Percentiles rank a stretch among this genome's conserved stretches.
Conservation (phyloP, 2,329 filamentous ascomycete genomes). For the Colletotrichum phormii region DNA sequence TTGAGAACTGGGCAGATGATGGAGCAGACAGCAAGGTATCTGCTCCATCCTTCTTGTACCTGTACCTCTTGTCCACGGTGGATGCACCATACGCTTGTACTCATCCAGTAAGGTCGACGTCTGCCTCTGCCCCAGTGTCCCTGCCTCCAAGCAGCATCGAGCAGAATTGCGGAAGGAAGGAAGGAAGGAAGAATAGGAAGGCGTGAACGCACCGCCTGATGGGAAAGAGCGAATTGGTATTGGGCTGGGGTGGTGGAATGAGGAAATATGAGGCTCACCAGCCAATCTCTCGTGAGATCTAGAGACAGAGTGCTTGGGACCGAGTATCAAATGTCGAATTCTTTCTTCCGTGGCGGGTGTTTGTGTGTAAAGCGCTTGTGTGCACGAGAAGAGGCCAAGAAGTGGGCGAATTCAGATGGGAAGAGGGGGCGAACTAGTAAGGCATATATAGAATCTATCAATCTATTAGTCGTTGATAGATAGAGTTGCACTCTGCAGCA, state of each 20-base stretch:
- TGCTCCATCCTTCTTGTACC: not conserved
- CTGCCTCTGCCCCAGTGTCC: not conserved
- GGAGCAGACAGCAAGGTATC: constrained; percentile 4
- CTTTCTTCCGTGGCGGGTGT: not conserved
- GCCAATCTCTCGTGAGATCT: not conserved
- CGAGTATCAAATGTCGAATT: not conserved
- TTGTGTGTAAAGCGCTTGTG: not conserved
- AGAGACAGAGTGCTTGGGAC: not conserved
- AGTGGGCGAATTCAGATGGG: constrained; percentile 2
- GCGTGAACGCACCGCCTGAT: not conserved
- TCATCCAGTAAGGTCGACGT: not conserved
- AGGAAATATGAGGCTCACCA: constrained; percentile 26
- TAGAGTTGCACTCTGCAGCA: constrained; percentile 7
- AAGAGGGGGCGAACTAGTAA: constrained; percentile 18
- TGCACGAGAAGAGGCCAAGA: not conserved
- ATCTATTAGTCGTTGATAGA: not conserved
- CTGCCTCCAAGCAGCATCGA: not conserved
- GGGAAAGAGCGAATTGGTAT: not conserved
- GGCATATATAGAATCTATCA: constrained; percentile 20
- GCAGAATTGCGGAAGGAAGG: not conserved
- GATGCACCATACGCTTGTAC: not conserved
- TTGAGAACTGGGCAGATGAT: not conserved
- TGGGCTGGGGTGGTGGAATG: not conserved
- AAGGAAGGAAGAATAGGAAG: not conserved
- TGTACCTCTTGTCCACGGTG: not conserved